Evolutionary conservation across 768 basidiomycete species (phyloP).

Genomic region (Tulasnella sp.): DNA sequence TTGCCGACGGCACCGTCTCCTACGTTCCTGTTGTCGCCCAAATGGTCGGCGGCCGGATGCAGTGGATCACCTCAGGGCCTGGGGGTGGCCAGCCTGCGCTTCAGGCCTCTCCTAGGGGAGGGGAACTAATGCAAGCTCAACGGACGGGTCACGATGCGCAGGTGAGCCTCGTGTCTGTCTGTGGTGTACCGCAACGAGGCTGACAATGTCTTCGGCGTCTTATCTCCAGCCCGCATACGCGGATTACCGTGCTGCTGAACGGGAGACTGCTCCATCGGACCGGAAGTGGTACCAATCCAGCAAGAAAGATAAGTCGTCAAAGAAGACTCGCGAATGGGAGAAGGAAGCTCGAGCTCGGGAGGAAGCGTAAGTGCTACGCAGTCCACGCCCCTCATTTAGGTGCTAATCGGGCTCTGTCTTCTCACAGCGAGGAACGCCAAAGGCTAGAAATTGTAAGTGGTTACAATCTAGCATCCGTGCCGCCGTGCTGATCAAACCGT

Average conservation of each 20-base stretch:
- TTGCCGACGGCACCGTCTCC: neutral
- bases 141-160: slow-evolving; percentile 7
- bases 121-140: neutral
- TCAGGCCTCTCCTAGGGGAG: neutral
- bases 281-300: slow-evolving; percentile 7
- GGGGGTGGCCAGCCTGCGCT: neutral
- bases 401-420: neutral
- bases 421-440: slow-evolving; percentile 12
- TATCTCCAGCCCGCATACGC: neutral
- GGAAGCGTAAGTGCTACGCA: slow-evolving; percentile 30
- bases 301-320: slow-evolving; percentile 21
- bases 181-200: slow-evolving; percentile 4
- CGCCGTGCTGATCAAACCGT: neutral
- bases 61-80: neutral
- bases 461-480: neutral
- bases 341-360: slow-evolving; percentile 21
- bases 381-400: slow-evolving; percentile 27
- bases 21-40: slow-evolving; percentile 19
- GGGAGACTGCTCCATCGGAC: neutral
- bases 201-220: neutral
- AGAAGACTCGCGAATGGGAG: slow-evolving; percentile 23
- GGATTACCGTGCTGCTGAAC: slow-evolving; percentile 5
- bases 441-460: neutral
- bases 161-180: slow-evolving; percentile 3
- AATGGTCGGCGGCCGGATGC: slow-evolving; percentile 15